Evolutionary conservation across 2,329 filamentous ascomycete genomes (phyloP).

Genomic region (Botryotinia convoluta): DNA sequence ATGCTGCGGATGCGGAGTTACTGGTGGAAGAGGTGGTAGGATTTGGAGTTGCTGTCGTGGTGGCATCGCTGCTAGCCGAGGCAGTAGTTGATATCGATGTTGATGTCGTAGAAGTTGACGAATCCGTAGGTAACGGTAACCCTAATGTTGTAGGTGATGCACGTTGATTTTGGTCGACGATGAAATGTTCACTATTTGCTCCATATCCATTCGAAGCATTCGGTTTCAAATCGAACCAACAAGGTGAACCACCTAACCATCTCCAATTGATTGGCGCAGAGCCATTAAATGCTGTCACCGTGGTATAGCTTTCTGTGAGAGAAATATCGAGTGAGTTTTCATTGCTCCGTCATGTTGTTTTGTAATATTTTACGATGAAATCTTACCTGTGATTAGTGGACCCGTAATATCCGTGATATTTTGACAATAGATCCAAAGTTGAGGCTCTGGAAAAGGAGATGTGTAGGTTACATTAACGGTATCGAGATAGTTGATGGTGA

Average conservation of each 20-base stretch:
- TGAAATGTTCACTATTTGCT: conserved; percentile 23
- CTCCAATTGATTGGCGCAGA: conserved; percentile 23
- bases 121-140: neutral
- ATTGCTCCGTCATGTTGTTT: neutral
- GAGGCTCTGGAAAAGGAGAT: conserved; percentile 24
- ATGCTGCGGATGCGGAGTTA: neutral
- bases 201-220: conserved; percentile 22
- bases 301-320: neutral
- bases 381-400: conserved; percentile 15
- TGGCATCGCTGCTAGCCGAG: neutral
- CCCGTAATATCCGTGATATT: conserved; percentile 18
- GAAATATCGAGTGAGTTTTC: neutral
- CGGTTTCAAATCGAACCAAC: conserved; percentile 29
- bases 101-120: neutral
- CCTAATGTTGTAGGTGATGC: neutral
- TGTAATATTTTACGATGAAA: neutral
- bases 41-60: neutral
- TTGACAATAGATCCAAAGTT: conserved; percentile 26
- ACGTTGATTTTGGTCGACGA: conserved; percentile 1
- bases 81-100: neutral
- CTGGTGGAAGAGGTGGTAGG: neutral
- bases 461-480: conserved; percentile 29
- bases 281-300: conserved; percentile 23
- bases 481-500: conserved; percentile 28
- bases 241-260: conserved; percentile 23